phyloP scores from a whole-genome alignment of 2,329 filamentous ascomycete genomes.

The Sclerotiophoma versabilis region DNA sequence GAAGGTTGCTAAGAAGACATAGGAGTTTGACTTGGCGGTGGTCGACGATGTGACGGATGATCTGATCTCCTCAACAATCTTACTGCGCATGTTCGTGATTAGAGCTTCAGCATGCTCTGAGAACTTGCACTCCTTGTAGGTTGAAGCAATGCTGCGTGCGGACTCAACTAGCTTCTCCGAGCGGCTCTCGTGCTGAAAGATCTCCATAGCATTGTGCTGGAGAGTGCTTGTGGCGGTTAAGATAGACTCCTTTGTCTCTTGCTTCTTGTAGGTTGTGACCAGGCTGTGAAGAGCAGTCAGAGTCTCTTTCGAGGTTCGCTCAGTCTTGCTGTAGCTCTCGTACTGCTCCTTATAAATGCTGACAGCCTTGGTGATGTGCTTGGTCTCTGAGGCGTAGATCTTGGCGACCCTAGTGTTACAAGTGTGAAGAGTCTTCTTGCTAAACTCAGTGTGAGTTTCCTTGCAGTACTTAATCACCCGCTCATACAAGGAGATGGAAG shows the following conservation, averaged over 20 bases:
- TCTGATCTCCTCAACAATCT: conserved; percentile 28
- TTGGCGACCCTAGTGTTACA: conserved; percentile 60
- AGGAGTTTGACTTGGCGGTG: conserved; percentile 21
- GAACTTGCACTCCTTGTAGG: conserved; percentile 30
- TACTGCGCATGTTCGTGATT: conserved; percentile 28
- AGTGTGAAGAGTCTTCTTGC: conserved; percentile 47
- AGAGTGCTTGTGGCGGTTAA: conserved; percentile 26
- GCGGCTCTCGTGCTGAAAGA: conserved; percentile 27
- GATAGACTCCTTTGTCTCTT: conserved; percentile 30
- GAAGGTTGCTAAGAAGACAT: conserved; percentile 54
- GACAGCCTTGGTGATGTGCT: conserved; percentile 31
- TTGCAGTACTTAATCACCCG: conserved; percentile 33
- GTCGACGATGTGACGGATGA: conserved; percentile 18
- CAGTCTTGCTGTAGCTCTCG: conserved; percentile 23
- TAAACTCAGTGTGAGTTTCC: conserved; percentile 29
- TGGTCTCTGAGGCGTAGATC: conserved; percentile 53
- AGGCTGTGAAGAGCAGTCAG: conserved; percentile 26
- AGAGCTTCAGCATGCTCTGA: conserved; percentile 23
- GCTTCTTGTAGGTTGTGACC: conserved; percentile 31
- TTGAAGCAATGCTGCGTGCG: conserved; percentile 27
- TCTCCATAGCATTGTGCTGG: conserved; percentile 27
- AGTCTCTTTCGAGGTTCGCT: conserved; percentile 25
- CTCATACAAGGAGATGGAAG: conserved; percentile 28
- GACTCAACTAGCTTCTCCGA: conserved; percentile 32
- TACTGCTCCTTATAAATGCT: conserved; percentile 28